These are phyloP conservation scores for Olyra latifolia DNA, from an alignment of 176 grass and related monocot species.

Conservation along the genomic window DNA sequence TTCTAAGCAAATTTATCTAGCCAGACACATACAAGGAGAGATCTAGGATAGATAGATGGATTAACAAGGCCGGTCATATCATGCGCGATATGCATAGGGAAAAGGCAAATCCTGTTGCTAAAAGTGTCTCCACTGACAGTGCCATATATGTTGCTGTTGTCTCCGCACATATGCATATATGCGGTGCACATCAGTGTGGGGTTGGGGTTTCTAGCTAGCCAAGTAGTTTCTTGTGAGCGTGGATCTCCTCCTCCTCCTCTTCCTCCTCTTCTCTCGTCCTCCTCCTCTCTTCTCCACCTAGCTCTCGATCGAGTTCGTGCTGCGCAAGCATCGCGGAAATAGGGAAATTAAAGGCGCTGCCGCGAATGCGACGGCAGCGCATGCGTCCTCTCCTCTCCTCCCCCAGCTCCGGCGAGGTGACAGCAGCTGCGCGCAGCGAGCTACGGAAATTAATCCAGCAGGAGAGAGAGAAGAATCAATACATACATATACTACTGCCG, in stretches of 20 bases:
- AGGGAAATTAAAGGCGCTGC: conserved; percentile 2
- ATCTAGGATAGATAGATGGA: background rate
- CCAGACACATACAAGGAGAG: background rate
- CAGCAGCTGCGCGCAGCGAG: background rate
- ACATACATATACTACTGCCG: background rate
- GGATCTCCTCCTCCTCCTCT: conserved; percentile 36
- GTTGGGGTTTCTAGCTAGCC: conserved; percentile 12
- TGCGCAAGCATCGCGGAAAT: conserved; percentile 36
- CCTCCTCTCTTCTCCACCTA: background rate
- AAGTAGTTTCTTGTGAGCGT: conserved; percentile 47
- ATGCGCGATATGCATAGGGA: background rate
- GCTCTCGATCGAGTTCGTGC: conserved; percentile 23
- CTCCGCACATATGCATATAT: background rate
- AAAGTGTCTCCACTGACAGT: conserved; percentile 26
- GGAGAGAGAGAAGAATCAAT: background rate
- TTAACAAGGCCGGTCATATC: background rate
- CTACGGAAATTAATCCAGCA: background rate
- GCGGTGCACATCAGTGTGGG: conserved; percentile 15
- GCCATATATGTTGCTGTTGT: conserved; percentile 25
- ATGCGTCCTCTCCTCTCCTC: conserved; percentile 9
- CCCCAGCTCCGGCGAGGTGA: conserved; percentile 9
- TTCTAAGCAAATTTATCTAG: conserved; percentile 33
- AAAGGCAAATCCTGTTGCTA: background rate
- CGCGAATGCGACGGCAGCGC: conserved; percentile 39
- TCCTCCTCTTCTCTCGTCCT: background rate